These are phyloP conservation scores for Viridothelium virens DNA, from an alignment of 495 filamentous ascomycete genomes.

Conservation along the genomic window DNA sequence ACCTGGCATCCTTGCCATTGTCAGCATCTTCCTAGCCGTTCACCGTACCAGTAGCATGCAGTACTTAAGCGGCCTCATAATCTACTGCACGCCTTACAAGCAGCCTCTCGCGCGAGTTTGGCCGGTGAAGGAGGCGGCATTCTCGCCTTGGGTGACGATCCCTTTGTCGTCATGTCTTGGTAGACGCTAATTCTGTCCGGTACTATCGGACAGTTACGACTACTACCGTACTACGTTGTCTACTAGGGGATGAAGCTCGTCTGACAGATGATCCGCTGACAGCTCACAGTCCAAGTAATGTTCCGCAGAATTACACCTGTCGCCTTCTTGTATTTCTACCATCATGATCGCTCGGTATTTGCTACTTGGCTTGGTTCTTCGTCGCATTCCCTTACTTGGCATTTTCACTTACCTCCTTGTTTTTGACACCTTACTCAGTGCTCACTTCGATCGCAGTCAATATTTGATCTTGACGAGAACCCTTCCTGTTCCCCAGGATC, in stretches of 20 bases:
- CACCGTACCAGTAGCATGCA: too few relatives aligned
- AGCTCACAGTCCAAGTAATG: not conserved
- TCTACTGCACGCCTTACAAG: not conserved
- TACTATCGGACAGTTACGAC: not conserved
- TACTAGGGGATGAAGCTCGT: not conserved
- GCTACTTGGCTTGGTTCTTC: not conserved
- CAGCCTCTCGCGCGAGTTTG: not conserved
- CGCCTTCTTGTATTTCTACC: too few relatives aligned
- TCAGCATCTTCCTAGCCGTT: too few relatives aligned
- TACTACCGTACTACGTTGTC: too few relatives aligned
- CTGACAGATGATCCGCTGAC: conserved; percentile 1
- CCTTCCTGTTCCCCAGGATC: too few relatives aligned
- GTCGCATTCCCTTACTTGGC: too few relatives aligned
- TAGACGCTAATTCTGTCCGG: not conserved
- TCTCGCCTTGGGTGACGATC: not conserved
- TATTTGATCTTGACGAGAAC: too few relatives aligned
- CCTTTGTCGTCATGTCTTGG: not conserved
- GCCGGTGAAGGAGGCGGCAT: not conserved
- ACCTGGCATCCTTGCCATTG: too few relatives aligned
- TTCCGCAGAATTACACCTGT: not conserved
- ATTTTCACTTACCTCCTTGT: not conserved
- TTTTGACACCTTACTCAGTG: not conserved
- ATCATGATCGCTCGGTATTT: not conserved
- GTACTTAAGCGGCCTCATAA: not conserved
- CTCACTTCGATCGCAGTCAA: too few relatives aligned